These are phyloP conservation scores for Russula ochroleuca DNA, from an alignment of 768 basidiomycete species.

Conservation along the genomic window DNA sequence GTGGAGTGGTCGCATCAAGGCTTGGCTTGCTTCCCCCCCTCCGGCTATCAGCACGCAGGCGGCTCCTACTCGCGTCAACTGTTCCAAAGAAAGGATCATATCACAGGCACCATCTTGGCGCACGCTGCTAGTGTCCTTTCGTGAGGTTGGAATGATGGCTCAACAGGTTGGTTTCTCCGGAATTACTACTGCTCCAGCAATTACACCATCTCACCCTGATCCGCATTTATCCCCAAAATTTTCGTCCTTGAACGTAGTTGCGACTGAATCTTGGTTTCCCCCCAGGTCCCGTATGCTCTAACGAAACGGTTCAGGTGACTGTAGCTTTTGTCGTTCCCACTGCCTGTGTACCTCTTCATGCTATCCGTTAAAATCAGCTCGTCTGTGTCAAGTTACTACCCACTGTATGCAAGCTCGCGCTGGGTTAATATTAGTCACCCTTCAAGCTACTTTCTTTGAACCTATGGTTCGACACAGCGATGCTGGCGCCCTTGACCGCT, in stretches of 20 bases:
- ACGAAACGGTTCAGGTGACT: neutral
- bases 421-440: slow-evolving; percentile 45
- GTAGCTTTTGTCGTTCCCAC: neutral
- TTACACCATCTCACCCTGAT: neutral
- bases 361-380: slow-evolving; percentile 27
- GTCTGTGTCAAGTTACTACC: slow-evolving; percentile 33
- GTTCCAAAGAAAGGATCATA: neutral
- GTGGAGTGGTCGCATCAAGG: neutral
- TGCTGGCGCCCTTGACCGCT: neutral
- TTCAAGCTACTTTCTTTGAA: slow-evolving; percentile 41
- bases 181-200: neutral
- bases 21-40: neutral
- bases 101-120: neutral
- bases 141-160: neutral
- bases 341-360: too few species aligned
- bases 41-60: neutral
- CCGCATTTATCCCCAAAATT: neutral
- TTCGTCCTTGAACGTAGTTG: too few species aligned
- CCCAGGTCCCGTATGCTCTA: too few species aligned
- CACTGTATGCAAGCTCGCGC: slow-evolving; percentile 40
- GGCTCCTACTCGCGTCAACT: neutral
- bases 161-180: neutral
- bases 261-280: neutral
- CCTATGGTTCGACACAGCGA: neutral
- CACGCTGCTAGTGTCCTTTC: neutral